Conservation (phyloP, 129 eudicot genomes). For the Tagetes patula region DNA sequence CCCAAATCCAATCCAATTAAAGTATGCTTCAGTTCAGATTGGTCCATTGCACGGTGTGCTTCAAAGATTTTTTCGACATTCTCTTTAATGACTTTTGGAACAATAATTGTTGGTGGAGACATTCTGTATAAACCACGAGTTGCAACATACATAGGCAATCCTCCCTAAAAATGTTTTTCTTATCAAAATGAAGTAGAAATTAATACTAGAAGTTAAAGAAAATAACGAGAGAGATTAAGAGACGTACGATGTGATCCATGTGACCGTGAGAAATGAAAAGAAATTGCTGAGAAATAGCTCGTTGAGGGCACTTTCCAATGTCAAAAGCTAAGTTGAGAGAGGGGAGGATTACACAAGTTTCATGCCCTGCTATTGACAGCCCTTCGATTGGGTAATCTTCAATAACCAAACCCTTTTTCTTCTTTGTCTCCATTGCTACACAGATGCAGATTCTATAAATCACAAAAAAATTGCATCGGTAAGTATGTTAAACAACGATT, state of each 20-base stretch:
- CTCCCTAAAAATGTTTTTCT: constrained; percentile 50
- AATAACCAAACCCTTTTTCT: constrained; percentile 48
- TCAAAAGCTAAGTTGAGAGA: constrained; percentile 76
- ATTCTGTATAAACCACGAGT: constrained; percentile 84
- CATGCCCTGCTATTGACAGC: constrained; percentile 91
- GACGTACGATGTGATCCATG: constrained; percentile 91
- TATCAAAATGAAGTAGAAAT: background rate
- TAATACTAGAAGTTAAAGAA: background rate
- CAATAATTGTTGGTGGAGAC: constrained; percentile 85
- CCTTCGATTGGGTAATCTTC: constrained; percentile 82
- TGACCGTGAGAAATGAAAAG: constrained; percentile 96
- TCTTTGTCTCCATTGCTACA: constrained; percentile 40
- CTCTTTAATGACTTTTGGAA: constrained; percentile 69
- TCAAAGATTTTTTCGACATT: constrained; percentile 81
- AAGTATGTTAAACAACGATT: constrained; percentile 12
- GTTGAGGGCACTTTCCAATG: constrained; percentile 90
- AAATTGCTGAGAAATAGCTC: constrained; percentile 79
- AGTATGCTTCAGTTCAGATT: constrained; percentile 83
- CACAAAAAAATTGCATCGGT: constrained; percentile 10
- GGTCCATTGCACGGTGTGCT: constrained; percentile 83
- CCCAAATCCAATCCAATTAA: constrained; percentile 83
- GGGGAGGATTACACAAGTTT: constrained; percentile 80
- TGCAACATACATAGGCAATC: constrained; percentile 98
- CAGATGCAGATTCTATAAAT: constrained; percentile 6
- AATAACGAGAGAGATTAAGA: background rate